Base-by-base conservation (phyloP, 129 eudicot species). In the Artemisia annua region DNA sequence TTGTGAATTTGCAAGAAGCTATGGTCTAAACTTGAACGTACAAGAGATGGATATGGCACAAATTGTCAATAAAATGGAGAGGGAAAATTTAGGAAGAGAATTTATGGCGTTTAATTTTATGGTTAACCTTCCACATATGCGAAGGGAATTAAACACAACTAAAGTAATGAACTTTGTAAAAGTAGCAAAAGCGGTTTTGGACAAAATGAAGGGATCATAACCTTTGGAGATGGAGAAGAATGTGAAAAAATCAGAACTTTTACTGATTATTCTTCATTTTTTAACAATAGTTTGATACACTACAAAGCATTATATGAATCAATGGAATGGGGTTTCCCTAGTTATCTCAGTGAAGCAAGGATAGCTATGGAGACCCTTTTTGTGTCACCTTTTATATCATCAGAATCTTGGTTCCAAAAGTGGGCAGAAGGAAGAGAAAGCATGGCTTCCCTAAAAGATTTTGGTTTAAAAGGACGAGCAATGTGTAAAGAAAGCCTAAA, bases 61-160 rank as follows among this genome's bases (percentile, higher is more conserved):
- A 4, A 3, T 85, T 28, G 61, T 16, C 44, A 72, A 19, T 16
- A 75, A 75, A 28, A 50, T 59, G 7, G 66, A n/a, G 53, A 35
- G 73, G 55, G 30, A 59, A 75, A 0, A 26, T 32, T 5, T 39
- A 60, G 65, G 13, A 3, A 78, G 67, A 19, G 92, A 86, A 57
- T 80, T 85, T 67, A 24, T 85, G 59, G 90, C 81, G 49, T 89
- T 89, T 17, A 89, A 89, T 44, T 85, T 88, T 56, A 81, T 81
- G 85, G 69, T 70, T 32, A 79, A 80, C 22, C 83, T 87, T 32
- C 96, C 96, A 55, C 88, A 87, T 60, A 89, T 81, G 85, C 85
- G 90, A 10, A 80, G 85, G 32, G 73, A 46, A 60, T 76, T 85
- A 16, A 69, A 66, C 43, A 70, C 75, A 72, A 67, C n/a, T 24